Conservation (phyloP, 1,284 basidiomycete species). For the Pseudozyma sp. region DNA sequence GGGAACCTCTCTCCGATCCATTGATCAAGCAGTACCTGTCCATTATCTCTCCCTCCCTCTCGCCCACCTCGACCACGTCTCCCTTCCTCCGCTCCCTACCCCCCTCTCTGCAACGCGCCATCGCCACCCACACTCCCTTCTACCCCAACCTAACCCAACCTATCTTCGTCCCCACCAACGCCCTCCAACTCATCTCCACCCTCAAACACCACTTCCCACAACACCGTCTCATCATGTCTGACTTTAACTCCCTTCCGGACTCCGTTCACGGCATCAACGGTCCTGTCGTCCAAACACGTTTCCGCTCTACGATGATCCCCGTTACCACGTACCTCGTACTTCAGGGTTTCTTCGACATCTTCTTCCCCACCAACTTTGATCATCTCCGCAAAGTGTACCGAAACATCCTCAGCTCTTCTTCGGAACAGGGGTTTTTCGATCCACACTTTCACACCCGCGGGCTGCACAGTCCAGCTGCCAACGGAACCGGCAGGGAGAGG, state of each 20-base stretch:
- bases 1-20: slow-evolving; percentile 85
- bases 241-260: slow-evolving; percentile 90
- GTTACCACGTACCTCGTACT: slow-evolving; percentile 90
- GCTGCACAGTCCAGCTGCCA: too few species aligned
- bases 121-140: slow-evolving; percentile 71
- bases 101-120: slow-evolving; percentile 67
- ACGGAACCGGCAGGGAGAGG: slow-evolving; percentile 6
- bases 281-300: slow-evolving; percentile 95
- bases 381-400: slow-evolving; percentile 71
- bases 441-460: too few species aligned
- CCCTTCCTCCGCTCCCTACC: slow-evolving; percentile 74
- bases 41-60: slow-evolving; percentile 22
- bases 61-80: slow-evolving; percentile 66
- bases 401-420: slow-evolving; percentile 3
- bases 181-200: slow-evolving; percentile 84
- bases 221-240: slow-evolving; percentile 89
- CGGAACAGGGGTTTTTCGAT: background rate
- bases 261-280: slow-evolving; percentile 84
- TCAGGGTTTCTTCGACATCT: slow-evolving; percentile 98
- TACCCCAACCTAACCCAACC: slow-evolving; percentile 89
- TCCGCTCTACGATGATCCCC: slow-evolving; percentile 80
- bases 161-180: slow-evolving; percentile 92
- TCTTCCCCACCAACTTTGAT: slow-evolving; percentile 95
- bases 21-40: slow-evolving; percentile 77
- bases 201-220: slow-evolving; percentile 87